Evolutionary conservation across 2,329 filamentous ascomycete genomes (phyloP), one percentile per base, ranked within the genome.

Genomic region (Aaosphaeria arxii): DNA sequence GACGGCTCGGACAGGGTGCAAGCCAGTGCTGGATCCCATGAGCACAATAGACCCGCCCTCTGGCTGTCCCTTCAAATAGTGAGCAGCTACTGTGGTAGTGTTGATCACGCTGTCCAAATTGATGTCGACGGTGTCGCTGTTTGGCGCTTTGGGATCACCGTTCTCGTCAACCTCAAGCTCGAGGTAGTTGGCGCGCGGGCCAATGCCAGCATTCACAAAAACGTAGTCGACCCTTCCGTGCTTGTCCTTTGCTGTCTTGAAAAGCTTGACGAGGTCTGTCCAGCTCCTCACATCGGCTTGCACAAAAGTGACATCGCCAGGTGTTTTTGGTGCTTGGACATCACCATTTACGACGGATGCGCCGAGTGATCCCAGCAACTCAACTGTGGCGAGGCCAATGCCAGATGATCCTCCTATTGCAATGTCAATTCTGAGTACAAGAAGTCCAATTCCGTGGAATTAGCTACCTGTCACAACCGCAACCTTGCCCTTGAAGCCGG

Each of bases 161-260:
- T 73, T 71, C 17, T 71, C 73, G 43, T 82, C 77, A 7, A 77
- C 62, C n/a, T 73, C 71, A 2, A 72, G 67, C 4, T 69, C 68
- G 2, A 82, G 52, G 52, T 79, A 81, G 55, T 78, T 63, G 2
- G 70, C 70, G 4, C 70, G 70, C 6, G 76, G 74, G 0, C 67
- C 69, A 30, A 84, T 67, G 11, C 82, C 82, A 0, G 82, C 82
- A 54, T 85, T 85, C 45, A 74, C 73, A 48, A 77, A 76, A 33
- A 76, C 74, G 50, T 75, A 73, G 54, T 79, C 74, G 40, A 79
- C 71, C 5, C 64, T 64, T 3, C 69, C 70, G 51, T 72, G 68
- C 31, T 60, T 63, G 7, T 74, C 64, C 48, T 75, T 73, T 2
- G 79, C 67, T 46, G 71, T 63, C 46, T 77, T 76, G 69, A 84